Percentiles rank a stretch among this genome's conserved stretches.
phyloP scores from a whole-genome alignment of 2,329 filamentous ascomycete species.

The Septoria linicola region DNA sequence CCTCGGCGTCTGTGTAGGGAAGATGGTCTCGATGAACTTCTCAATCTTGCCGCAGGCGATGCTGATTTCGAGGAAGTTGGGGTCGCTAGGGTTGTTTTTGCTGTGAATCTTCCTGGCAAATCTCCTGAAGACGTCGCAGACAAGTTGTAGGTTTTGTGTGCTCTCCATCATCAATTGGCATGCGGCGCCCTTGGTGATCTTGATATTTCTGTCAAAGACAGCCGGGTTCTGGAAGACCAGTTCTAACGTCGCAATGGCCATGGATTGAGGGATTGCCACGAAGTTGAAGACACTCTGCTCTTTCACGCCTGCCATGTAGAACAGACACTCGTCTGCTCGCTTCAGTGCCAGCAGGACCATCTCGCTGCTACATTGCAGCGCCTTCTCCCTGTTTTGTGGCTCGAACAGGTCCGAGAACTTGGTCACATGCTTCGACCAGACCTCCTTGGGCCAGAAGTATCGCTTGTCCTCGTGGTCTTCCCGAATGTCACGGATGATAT shows the following conservation, averaged over 20 bases:
- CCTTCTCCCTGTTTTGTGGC: slow-evolving; percentile 71
- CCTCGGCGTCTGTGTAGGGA: slow-evolving; percentile 77
- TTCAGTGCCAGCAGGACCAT: slow-evolving; percentile 90
- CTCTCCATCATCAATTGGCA: slow-evolving; percentile 90
- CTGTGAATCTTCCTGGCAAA: slow-evolving; percentile 80
- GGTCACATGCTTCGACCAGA: slow-evolving; percentile 94
- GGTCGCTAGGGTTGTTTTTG: slow-evolving; percentile 92
- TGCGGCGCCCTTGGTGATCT: slow-evolving; percentile 93
- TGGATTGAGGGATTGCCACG: slow-evolving; percentile 90
- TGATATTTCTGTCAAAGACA: slow-evolving; percentile 84
- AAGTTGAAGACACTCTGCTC: slow-evolving; percentile 99
- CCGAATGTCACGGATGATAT: slow-evolving; percentile 93
- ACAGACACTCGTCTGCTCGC: slow-evolving; percentile 90
- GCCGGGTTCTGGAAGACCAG: slow-evolving; percentile 86
- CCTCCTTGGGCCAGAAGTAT: slow-evolving; percentile 91
- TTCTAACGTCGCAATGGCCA: slow-evolving; percentile 95
- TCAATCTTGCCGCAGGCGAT: slow-evolving; percentile 90
- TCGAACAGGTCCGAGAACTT: slow-evolving; percentile 89
- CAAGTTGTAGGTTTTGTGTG: slow-evolving; percentile 79
- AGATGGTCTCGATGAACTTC: slow-evolving; percentile 91
- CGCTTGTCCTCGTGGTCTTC: slow-evolving; percentile 87
- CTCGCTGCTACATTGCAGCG: slow-evolving; percentile 82
- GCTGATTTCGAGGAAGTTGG: slow-evolving; percentile 89
- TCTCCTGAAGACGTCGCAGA: slow-evolving; percentile 77
- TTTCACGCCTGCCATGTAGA: slow-evolving; percentile 90